Evolutionary conservation across 441 rosid species (phyloP).

Genomic region (Geranium incanum): DNA sequence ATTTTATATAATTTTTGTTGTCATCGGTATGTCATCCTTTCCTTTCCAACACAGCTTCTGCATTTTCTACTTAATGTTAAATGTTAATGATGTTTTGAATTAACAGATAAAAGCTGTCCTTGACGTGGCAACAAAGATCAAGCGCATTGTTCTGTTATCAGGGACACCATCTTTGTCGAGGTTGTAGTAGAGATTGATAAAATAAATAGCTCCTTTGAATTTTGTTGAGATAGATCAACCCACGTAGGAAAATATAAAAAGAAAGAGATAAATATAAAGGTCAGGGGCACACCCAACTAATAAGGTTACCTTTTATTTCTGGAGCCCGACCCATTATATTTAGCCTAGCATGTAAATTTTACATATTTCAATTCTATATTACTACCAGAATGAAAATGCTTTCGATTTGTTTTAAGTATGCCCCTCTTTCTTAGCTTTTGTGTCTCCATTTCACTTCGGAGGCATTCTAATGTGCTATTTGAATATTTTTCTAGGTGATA

Average conservation of each 20-base stretch:
- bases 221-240: neutral
- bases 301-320: too few relatives aligned
- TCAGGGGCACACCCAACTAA: too few relatives aligned
- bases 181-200: conserved; percentile 39
- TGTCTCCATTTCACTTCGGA: conserved; percentile 18
- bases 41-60: neutral
- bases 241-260: too few relatives aligned
- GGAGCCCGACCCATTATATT: too few relatives aligned
- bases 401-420: conserved; percentile 3
- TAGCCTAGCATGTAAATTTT: too few relatives aligned
- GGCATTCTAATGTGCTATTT: conserved; percentile 28
- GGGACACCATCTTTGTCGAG: conserved; percentile 98
- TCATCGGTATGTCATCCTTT: neutral
- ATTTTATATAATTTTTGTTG: neutral
- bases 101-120: conserved; percentile 71
- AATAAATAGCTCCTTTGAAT: conserved; percentile 13
- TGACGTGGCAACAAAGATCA: conserved; percentile 70
- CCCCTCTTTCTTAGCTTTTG: conserved; percentile 8
- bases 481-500: conserved; percentile 48
- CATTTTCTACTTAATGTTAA: neutral
- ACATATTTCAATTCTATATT: conserved; percentile 14
- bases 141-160: conserved; percentile 67
- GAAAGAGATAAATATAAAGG: too few relatives aligned
- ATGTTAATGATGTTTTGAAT: conserved; percentile 18
- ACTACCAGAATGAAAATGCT: conserved; percentile 13